phyloP scores from a whole-genome alignment of 176 grass and related monocot genomes.

The Rhipidocladum racemiflorum region DNA sequence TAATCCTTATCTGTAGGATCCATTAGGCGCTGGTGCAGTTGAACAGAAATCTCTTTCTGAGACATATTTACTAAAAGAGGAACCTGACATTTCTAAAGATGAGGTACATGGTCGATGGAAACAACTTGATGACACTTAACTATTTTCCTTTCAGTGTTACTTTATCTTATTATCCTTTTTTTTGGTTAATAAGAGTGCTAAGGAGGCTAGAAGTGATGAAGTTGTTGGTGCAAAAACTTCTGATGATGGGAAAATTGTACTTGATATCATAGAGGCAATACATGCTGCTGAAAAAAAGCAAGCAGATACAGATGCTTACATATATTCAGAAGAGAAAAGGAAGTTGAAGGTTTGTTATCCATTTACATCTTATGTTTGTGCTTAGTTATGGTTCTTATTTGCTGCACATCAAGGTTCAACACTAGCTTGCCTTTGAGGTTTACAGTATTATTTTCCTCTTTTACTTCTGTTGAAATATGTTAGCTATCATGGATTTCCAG shows the following conservation, averaged over 20 bases:
- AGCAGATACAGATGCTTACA: slow-evolving; percentile 81
- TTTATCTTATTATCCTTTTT: slow-evolving; percentile 12
- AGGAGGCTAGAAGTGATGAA: slow-evolving; percentile 39
- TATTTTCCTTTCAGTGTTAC: slow-evolving; percentile 9
- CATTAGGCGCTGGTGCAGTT: slow-evolving; percentile 29
- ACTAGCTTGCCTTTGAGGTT: slow-evolving; percentile 6
- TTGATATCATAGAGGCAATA: slow-evolving; percentile 92
- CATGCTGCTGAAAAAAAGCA: slow-evolving; percentile 91
- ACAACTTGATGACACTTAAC: slow-evolving; percentile 1
- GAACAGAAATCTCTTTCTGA: slow-evolving; percentile 74
- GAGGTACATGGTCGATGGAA: slow-evolving; percentile 18
- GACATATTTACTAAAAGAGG: slow-evolving; percentile 73
- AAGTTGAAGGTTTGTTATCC: slow-evolving; percentile 68
- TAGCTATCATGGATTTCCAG: not conserved
- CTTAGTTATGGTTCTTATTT: slow-evolving; percentile 17
- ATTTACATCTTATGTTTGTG: slow-evolving; percentile 24
- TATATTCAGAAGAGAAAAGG: slow-evolving; percentile 97
- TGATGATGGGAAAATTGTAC: slow-evolving; percentile 63
- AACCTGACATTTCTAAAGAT: slow-evolving; percentile 40
- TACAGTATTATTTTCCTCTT: not conserved
- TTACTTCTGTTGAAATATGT: not conserved
- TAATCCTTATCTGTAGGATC: slow-evolving; percentile 45
- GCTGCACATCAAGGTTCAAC: not conserved
- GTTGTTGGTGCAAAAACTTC: slow-evolving; percentile 29
- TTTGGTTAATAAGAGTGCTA: slow-evolving; percentile 23